A percentile compares a stretch with the other conserved stretches of the same genome.
These are phyloP conservation scores for Tolypocladium ovalisporum DNA, from an alignment of 2,329 filamentous ascomycete genomes.

Conservation along the genomic window DNA sequence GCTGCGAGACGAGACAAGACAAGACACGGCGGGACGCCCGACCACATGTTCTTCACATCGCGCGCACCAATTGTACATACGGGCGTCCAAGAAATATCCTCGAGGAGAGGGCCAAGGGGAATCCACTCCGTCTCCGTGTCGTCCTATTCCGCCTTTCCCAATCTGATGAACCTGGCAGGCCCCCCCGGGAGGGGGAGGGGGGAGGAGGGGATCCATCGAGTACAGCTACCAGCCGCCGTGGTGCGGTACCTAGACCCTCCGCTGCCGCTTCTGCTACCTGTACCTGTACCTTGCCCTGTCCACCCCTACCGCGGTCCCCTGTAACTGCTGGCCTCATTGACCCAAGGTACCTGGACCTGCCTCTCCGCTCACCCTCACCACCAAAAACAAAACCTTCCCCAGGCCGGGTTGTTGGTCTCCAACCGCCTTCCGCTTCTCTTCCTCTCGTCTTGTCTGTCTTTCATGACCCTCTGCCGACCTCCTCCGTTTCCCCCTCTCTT, in stretches of 20 bases:
- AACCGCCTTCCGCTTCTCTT: constrained; percentile 7
- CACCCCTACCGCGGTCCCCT: constrained; percentile 16
- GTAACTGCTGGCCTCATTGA: constrained; percentile 14
- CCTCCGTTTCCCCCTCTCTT: constrained; percentile 15
- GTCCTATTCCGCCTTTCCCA: constrained; percentile 1
- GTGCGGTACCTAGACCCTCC: background rate
- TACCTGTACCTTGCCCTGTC: background rate
- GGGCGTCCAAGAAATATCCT: background rate
- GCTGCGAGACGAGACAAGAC: background rate
- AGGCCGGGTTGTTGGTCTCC: constrained; percentile 8
- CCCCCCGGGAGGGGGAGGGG: too few species aligned
- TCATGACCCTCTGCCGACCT: constrained; percentile 23
- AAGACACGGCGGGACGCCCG: constrained; percentile 5
- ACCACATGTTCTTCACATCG: background rate
- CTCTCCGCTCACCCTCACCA: constrained; percentile 18
- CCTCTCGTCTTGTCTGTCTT: constrained; percentile 7
- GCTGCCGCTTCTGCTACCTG: background rate
- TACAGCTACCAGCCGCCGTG: background rate
- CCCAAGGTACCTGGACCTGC: constrained; percentile 4
- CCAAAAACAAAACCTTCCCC: constrained; percentile 22
- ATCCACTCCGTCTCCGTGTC: constrained; percentile 1
- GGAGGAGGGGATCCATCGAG: background rate
- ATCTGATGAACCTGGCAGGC: constrained; percentile 3
- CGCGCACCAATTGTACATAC: background rate
- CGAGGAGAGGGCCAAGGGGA: background rate